Base-by-base conservation (phyloP, 2,329 filamentous ascomycete species). In the Penicillium sp. region DNA sequence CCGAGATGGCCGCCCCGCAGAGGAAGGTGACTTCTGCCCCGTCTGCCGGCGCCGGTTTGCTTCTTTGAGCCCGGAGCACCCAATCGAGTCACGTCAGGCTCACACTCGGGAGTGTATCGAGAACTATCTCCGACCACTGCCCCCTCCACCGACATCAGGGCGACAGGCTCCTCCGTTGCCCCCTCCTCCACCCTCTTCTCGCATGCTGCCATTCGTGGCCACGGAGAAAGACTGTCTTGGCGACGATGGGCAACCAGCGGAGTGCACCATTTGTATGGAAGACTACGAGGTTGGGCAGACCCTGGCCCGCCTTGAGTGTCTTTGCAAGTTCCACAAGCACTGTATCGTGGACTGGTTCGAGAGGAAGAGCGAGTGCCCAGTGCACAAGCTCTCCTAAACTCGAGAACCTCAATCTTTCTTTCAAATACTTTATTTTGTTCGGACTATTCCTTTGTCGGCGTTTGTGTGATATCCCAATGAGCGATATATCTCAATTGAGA, bases 211-310 rank as follows among this genome's bases (percentile, higher is more conserved):
- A 2, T 87, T 85, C 59, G 76, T 71, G 5, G 84, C 85, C 0
- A 86, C 81, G 0, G 85, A 87, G 67, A 87, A 87, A 65, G 85
- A 87, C 58, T 87, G 84, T 61, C 66, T 82, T 1, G 79, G 80
- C 5, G 72, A 76, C 21, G 81, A 84, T 50, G 79, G 82, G 16
- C 77, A 76, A 42, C 61, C 73, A 48, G 79, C 81, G 40, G 85
- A 87, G 64, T 87, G 85, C 59, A 80, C 83, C 8, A 87, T 87
- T 48, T 87, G 85, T 66, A 82, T 87, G 65, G 84, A 86, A 58
- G 85, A 87, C 52, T 87, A 86, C 65, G 79, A 83, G 61, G 77
- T 80, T 10, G 84, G 84, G 0, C 81, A 84, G 63, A 75, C 79
- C 61, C 75, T 87, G 74, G 83, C 81, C 9, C 75, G 85, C 56